Percentiles rank a stretch among this genome's conserved stretches.
Evolutionary conservation across 306 rosid species (phyloP).

Genomic region (Astragalus membranaceus): DNA sequence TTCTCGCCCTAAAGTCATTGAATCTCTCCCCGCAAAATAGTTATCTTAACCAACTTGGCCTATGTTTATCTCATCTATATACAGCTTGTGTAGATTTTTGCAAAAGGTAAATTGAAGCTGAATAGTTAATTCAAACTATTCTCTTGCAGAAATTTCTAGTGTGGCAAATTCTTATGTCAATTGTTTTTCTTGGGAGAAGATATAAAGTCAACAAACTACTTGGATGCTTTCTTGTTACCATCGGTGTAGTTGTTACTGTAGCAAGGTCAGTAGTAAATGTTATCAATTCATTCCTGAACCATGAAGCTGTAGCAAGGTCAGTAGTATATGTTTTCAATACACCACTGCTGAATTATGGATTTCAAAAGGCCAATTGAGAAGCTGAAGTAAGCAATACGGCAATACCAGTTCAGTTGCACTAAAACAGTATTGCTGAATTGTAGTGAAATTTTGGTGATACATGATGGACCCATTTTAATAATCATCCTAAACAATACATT

Average conservation of each 20-base stretch:
- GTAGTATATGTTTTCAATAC: constrained; percentile 5
- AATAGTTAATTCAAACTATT: constrained; percentile 18
- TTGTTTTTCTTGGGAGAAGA: constrained; percentile 66
- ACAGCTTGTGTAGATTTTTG: background rate
- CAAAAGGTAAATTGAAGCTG: background rate
- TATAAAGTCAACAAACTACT: constrained; percentile 69
- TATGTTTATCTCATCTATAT: background rate
- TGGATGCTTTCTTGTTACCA: constrained; percentile 82
- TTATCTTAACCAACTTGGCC: background rate
- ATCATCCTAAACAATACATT: background rate
- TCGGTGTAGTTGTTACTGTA: constrained; percentile 75
- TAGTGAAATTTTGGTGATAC: background rate
- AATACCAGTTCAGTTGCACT: too few species aligned
- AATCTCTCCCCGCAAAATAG: too few species aligned
- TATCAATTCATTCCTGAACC: background rate
- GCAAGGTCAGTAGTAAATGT: constrained; percentile 55
- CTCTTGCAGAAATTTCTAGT: constrained; percentile 85
- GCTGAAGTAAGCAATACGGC: too few species aligned
- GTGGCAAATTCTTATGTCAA: constrained; percentile 90
- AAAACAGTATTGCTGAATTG: background rate
- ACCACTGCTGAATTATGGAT: constrained; percentile 10
- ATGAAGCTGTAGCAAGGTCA: constrained; percentile 49
- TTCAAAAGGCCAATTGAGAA: too few species aligned
- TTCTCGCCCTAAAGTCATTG: too few species aligned
- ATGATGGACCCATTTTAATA: constrained; percentile 2